A percentile compares a stretch with the other conserved stretches of the same genome.
These are phyloP conservation scores for Rhodotorula babjevae DNA, from an alignment of 768 basidiomycete genomes.

Conservation along the genomic window DNA sequence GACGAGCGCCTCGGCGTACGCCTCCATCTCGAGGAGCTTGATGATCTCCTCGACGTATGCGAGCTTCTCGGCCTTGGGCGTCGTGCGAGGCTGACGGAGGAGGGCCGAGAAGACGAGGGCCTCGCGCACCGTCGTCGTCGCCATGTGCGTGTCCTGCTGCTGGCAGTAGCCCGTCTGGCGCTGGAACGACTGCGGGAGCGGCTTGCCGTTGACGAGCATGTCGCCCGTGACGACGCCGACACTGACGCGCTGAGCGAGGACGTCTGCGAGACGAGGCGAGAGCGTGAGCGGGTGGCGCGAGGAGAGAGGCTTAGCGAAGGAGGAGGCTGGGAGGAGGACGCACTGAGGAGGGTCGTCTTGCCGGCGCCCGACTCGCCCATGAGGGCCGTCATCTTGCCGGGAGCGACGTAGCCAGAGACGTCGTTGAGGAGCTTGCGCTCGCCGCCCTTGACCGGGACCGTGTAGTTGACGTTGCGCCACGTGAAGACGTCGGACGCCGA, in stretches of 20 bases:
- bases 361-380: conserved; percentile 41
- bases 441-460: conserved; percentile 38
- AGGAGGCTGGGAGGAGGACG: background rate
- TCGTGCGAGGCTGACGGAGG: conserved; percentile 48
- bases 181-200: conserved; percentile 50
- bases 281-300: background rate
- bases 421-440: conserved; percentile 36
- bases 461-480: conserved; percentile 34
- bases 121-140: conserved; percentile 51
- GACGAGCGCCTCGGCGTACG: conserved; percentile 52
- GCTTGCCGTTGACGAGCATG: conserved; percentile 50
- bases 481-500: conserved; percentile 36
- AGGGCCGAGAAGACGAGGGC: conserved; percentile 50
- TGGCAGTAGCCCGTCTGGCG: conserved; percentile 46
- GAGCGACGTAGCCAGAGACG: conserved; percentile 45
- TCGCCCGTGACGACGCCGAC: conserved; percentile 53
- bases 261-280: conserved; percentile 16
- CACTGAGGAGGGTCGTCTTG: conserved; percentile 46
- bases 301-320: background rate
- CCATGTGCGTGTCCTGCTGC: conserved; percentile 48
- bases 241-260: conserved; percentile 45
- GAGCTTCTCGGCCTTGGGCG: conserved; percentile 48
- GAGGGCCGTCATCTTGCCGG: conserved; percentile 42
- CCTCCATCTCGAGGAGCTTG: conserved; percentile 50
- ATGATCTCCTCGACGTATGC: conserved; percentile 51